phyloP scores from a whole-genome alignment of 805 yeast species.

The Yamadazyma insecticola region DNA sequence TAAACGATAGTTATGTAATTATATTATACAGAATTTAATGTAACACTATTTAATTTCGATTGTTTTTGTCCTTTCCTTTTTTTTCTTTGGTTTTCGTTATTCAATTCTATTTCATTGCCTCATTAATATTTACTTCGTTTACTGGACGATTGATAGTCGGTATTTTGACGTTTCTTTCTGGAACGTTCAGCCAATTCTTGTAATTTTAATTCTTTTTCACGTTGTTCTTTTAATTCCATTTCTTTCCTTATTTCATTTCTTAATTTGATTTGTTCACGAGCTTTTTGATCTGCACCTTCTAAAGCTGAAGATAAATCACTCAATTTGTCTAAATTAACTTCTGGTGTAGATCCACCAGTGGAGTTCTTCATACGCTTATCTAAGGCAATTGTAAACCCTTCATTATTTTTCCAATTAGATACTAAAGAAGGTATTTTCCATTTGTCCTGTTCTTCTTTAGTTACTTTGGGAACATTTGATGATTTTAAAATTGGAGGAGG shows the following conservation, averaged over 20 bases:
- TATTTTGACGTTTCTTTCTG: slow-evolving; percentile 14
- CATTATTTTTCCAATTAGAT: slow-evolving; percentile 93
- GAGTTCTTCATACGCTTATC: slow-evolving; percentile 67
- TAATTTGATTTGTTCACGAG: slow-evolving; percentile 15
- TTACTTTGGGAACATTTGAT: slow-evolving; percentile 41
- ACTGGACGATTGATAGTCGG: background rate
- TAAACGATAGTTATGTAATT: no score
- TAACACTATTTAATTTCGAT: no score
- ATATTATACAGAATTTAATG: no score
- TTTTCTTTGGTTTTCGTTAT: no score
- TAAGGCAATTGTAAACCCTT: slow-evolving; percentile 78
- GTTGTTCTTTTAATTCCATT: slow-evolving; percentile 20
- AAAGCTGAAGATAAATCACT: slow-evolving; percentile 66
- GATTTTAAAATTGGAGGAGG: slow-evolving; percentile 49
- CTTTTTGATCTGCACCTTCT: slow-evolving; percentile 49
- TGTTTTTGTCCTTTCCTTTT: slow-evolving; percentile 2
- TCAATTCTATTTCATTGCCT: no score
- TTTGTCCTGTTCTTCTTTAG: slow-evolving; percentile 67
- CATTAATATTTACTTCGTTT: background rate
- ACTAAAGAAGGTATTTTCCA: slow-evolving; percentile 92
- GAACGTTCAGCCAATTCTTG: slow-evolving; percentile 24
- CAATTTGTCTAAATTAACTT: slow-evolving; percentile 53
- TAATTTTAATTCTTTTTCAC: slow-evolving; percentile 24
- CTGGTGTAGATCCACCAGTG: slow-evolving; percentile 25
- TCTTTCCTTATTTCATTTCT: slow-evolving; percentile 24